Evolutionary conservation across 2,329 filamentous ascomycete species (phyloP).

Genomic region (Plenodomus biglobosus): DNA sequence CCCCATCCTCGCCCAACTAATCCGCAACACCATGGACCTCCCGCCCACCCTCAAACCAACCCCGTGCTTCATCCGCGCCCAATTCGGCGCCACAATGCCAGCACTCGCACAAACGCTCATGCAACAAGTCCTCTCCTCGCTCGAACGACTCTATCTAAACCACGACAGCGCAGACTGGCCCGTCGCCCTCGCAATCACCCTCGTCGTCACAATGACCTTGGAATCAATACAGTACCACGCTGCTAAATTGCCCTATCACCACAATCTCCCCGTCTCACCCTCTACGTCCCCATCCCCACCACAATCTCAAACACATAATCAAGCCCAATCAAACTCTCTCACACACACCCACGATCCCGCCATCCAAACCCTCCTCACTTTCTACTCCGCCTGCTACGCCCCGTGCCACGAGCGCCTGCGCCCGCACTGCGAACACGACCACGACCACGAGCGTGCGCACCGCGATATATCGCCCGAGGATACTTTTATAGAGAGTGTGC

Average conservation of each 20-base stretch:
- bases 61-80: conserved; percentile 45
- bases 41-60: conserved; percentile 23
- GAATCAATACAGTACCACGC: conserved; percentile 46
- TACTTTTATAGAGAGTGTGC: conserved; percentile 34
- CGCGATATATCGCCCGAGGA: conserved; percentile 15
- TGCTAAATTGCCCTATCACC: conserved; percentile 41
- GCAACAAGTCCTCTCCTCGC: conserved; percentile 33
- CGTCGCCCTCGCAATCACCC: conserved; percentile 35
- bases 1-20: conserved; percentile 18
- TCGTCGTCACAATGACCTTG: conserved; percentile 41
- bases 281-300: not conserved
- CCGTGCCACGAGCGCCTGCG: conserved; percentile 35
- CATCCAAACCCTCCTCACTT: conserved; percentile 31
- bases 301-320: conserved; percentile 5
- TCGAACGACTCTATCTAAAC: conserved; percentile 37
- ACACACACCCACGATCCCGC: conserved; percentile 26
- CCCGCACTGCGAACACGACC: conserved; percentile 35
- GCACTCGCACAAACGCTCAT: conserved; percentile 35
- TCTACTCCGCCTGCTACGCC: conserved; percentile 40
- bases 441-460: not conserved
- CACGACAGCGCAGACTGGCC: conserved; percentile 39
- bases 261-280: not conserved
- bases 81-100: conserved; percentile 43
- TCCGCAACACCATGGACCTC: conserved; percentile 21
- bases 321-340: not conserved